These are phyloP conservation scores for Tylopilus felleus DNA, from an alignment of 768 basidiomycete genomes.

Conservation along the genomic window DNA sequence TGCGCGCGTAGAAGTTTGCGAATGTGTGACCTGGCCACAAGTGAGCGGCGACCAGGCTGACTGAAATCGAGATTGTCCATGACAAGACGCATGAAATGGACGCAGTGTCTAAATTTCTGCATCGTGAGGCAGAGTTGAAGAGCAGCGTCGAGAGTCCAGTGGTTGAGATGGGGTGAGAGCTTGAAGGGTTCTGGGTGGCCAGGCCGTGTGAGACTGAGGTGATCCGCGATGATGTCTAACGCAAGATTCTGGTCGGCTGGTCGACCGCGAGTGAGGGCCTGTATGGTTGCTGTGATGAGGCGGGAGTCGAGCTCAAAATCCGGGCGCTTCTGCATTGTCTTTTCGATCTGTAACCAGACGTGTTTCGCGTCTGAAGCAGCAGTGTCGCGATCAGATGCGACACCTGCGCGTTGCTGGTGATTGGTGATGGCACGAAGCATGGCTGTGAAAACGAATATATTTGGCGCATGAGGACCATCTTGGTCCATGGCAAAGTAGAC, in stretches of 20 bases:
- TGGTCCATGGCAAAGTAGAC: constrained; percentile 66
- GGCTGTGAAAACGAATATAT: constrained; percentile 58
- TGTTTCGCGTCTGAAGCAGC: constrained; percentile 62
- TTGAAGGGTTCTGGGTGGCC: constrained; percentile 37
- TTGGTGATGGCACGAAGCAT: constrained; percentile 53
- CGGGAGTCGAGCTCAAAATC: constrained; percentile 52
- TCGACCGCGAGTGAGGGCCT: constrained; percentile 54
- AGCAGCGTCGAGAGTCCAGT: constrained; percentile 49
- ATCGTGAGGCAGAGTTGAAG: constrained; percentile 54
- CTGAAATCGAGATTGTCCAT: constrained; percentile 39
- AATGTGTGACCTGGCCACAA: constrained; percentile 52
- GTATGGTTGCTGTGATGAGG: constrained; percentile 49
- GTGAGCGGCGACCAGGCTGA: constrained; percentile 30
- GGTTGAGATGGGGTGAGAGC: constrained; percentile 41
- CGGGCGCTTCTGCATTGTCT: constrained; percentile 43
- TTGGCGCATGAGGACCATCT: constrained; percentile 60
- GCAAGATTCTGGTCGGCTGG: constrained; percentile 62
- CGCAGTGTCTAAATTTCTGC: constrained; percentile 43
- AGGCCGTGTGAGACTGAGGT: constrained; percentile 55
- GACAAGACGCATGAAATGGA: constrained; percentile 59
- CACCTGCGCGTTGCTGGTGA: constrained; percentile 17
- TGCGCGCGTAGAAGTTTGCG: constrained; percentile 61
- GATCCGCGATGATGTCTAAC: constrained; percentile 58
- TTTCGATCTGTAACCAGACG: constrained; percentile 66
- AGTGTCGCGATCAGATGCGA: constrained; percentile 35